Percentiles rank a stretch among this genome's conserved stretches.
Conservation (phyloP, 2,329 filamentous ascomycete genomes). For the Diaporthe sp. region DNA sequence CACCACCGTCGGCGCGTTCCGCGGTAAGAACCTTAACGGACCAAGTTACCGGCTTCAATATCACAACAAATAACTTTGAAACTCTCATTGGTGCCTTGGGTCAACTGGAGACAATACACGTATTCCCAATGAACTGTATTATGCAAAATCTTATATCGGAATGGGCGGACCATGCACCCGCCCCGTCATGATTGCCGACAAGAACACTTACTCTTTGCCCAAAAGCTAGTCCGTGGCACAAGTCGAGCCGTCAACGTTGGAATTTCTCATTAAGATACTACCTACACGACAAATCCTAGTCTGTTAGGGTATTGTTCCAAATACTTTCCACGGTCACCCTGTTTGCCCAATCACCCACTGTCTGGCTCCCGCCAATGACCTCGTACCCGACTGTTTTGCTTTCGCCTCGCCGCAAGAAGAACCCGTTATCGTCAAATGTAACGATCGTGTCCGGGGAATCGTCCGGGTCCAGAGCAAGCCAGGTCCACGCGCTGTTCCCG, state of each 20-base stretch:
- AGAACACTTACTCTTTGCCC: not conserved
- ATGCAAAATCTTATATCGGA: not conserved
- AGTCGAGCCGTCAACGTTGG: not conserved
- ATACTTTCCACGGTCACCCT: conserved; percentile 66
- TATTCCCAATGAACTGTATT: not conserved
- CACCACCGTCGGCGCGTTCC: not conserved
- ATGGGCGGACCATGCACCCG: not conserved
- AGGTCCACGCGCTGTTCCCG: conserved; percentile 67
- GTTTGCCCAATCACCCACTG: conserved; percentile 47
- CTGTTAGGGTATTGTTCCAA: conserved; percentile 58
- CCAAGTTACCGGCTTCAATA: not conserved
- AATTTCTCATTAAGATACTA: not conserved
- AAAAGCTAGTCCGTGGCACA: not conserved
- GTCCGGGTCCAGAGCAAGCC: conserved; percentile 60
- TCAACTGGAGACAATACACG: not conserved
- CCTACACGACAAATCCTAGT: not conserved
- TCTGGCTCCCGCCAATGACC: conserved; percentile 55
- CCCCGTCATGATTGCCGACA: not conserved
- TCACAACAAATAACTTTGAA: no score
- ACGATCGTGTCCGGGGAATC: conserved; percentile 60
- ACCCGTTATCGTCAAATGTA: conserved; percentile 67
- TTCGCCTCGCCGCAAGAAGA: conserved; percentile 62
- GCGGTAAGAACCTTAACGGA: not conserved
- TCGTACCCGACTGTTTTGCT: conserved; percentile 60
- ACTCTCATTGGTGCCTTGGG: not conserved